Base-by-base conservation (phyloP, 352 stramenopile species). In the Plasmopara muralis region DNA sequence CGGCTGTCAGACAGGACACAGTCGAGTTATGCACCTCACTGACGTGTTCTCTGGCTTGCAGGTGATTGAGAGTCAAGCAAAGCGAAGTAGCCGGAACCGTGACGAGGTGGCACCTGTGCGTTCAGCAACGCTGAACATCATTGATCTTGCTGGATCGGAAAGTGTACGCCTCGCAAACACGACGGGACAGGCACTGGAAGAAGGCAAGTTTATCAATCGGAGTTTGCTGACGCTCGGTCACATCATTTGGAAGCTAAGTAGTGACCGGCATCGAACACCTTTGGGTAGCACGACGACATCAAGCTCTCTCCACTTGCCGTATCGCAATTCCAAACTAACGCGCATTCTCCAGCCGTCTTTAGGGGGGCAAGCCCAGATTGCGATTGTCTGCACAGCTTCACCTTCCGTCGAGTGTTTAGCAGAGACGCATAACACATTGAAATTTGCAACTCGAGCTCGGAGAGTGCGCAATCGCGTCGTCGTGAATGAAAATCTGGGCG, bases 261-360 rank as follows among this genome's bases (percentile, higher is more conserved):
- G 82, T 66, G 67, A 74, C 28, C 66, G 65, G 15, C 40, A 74
- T 31, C 60, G 52, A 39, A 67, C 50, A 43, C 45, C 47, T 38
- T 18, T 54, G 8, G 43, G 57, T 33, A 46, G 56, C 28, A 44
- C 54, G 33, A 53, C 30, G 38, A 25, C 50, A 6, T 57, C 53
- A 14, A 64, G 44, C 40, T 60, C 46, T 10, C 65, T 40, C 3
- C 93, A 98, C 55, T 72, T 99, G 35, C 97, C 96, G 62, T 99
- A 97, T 65, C 89, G 97, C 49, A 97, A 99, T 73, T 98, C 88
- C 3, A 99, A 99, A 70, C 73, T 99, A 50, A 99, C 97, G 38
- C 82, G 96, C 14, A 96, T 99, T 59, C 64, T 99, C 3, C 95
- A 99, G 73, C 93, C 96, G 5, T 97, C 92, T 10, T 73, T 99